Conservation (phyloP, 306 rosid species). For the Hippophae gyantsensis region DNA sequence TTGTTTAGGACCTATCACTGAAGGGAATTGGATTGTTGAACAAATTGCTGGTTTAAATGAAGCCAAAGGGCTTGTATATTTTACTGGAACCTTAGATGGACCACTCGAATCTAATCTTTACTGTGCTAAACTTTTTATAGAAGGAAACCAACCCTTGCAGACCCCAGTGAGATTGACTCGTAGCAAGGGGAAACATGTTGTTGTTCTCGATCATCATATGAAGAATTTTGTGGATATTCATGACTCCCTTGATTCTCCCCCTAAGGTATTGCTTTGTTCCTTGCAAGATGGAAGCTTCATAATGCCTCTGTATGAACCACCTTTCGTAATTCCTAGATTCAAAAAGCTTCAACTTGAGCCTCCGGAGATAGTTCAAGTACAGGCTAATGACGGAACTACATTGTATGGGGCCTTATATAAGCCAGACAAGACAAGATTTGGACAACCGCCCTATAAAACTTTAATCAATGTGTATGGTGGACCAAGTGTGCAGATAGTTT, state of each 20-base stretch:
- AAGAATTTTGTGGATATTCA: conserved; percentile 60
- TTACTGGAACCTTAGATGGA: conserved; percentile 79
- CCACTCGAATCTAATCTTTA: conserved; percentile 83
- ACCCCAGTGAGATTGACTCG: conserved; percentile 66
- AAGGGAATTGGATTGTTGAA: conserved; percentile 98
- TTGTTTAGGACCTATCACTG: conserved; percentile 77
- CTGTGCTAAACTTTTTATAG: conserved; percentile 46
- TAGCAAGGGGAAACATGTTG: conserved; percentile 70
- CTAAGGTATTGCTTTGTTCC: conserved; percentile 69
- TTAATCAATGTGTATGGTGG: conserved; percentile 90
- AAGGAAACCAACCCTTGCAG: conserved; percentile 47
- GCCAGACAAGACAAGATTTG: conserved; percentile 69
- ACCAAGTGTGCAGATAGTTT: conserved; percentile 79
- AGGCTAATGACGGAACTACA: conserved; percentile 50
- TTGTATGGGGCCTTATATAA: conserved; percentile 73
- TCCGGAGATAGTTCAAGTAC: conserved; percentile 60
- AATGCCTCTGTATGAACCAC: conserved; percentile 58
- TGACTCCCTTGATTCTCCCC: conserved; percentile 73
- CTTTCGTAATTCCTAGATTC: conserved; percentile 41
- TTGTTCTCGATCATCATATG: conserved; percentile 84
- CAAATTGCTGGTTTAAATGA: conserved; percentile 88
- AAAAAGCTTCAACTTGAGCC: conserved; percentile 72
- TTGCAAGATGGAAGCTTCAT: conserved; percentile 72
- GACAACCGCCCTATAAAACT: conserved; percentile 92
- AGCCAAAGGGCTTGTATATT: conserved; percentile 68